Percentiles rank a stretch among this genome's conserved stretches.
These are phyloP conservation scores for Coemansia sp. DNA, from an alignment of 192 early-diverging fungal species.

Conservation along the genomic window DNA sequence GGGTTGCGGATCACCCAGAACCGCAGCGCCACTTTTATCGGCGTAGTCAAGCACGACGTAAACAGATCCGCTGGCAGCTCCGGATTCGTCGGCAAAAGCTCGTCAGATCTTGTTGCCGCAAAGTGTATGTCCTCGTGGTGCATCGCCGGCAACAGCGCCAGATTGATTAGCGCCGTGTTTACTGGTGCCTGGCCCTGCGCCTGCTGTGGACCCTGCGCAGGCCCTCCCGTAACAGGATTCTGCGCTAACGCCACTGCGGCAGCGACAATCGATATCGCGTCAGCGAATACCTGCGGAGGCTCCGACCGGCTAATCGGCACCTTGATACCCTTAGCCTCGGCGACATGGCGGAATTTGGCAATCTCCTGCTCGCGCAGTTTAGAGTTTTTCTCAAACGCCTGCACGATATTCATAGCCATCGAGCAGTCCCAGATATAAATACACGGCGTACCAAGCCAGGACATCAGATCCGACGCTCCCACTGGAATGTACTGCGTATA, in stretches of 20 bases:
- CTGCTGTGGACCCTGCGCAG: constrained; percentile 9
- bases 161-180: constrained; percentile 41
- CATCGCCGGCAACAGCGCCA: constrained; percentile 43
- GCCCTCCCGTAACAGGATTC: not conserved
- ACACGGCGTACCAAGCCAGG: constrained; percentile 92
- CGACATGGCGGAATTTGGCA: constrained; percentile 40
- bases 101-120: constrained; percentile 83
- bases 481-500: constrained; percentile 99
- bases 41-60: constrained; percentile 94
- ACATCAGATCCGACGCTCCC: constrained; percentile 86
- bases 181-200: constrained; percentile 25
- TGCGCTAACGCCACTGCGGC: constrained; percentile 27
- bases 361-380: constrained; percentile 80
- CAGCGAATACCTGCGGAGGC: constrained; percentile 1
- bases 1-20: constrained; percentile 92
- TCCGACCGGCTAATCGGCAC: constrained; percentile 24
- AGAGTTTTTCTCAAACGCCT: constrained; percentile 87
- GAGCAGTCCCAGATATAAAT: constrained; percentile 98
- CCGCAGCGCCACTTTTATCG: constrained; percentile 88
- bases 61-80: constrained; percentile 96
- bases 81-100: constrained; percentile 90
- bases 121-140: constrained; percentile 87
- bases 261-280: constrained; percentile 22
- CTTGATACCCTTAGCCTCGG: constrained; percentile 38
- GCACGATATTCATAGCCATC: constrained; percentile 86